Base-by-base conservation (phyloP, 2,329 filamentous ascomycete genomes). In the Colletotrichum sp. region DNA sequence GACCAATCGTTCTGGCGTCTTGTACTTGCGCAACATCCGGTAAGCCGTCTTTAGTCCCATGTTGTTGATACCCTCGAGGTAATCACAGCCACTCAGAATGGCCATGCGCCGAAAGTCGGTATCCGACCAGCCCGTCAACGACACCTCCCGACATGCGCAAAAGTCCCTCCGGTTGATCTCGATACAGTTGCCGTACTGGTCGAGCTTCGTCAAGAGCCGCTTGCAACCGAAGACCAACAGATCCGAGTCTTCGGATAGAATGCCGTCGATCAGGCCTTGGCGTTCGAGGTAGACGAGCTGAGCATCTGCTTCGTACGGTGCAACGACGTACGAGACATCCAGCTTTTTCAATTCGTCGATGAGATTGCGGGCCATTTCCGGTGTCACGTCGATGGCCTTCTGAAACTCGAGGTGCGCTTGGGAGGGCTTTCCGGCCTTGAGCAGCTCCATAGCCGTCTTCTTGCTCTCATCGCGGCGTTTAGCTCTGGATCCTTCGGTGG, bases 301-400 rank as follows among this genome's bases (percentile, higher is more conserved):
- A n/a, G 96, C 94, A 84, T 99, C 97, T 62, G 97, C 97, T 87
- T 99, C 97, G 85, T 98, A 99, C 0, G 97, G 97, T 1, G 97
- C 97, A 21, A 99, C 97, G 71, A 99, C 89, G 82, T 98, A 98
- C 73, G 95, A 91, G 18, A 99, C 90, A 52, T 92, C 90, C 80
- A 93, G 87, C 80, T 92, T 91, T 85, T 97, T 98, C 80, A 98
- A 89, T 83, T 98, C 95, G 79, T 98, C 96, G 74, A 99, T 99
- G 69, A 98, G 86, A 78, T 94, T 90, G 8, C 95, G 92, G 9
- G 97, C 97, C 97, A 99, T 99, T 80, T 97, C 93, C 3, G 97
- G 96, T 3, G 97, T 98, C 48, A 99, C 93, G 83, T 99, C 97
- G 75, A 98, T 94, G 61, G 96, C 94, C 83, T 98, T 99, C 82